These are phyloP conservation scores for Sporothrix pallida DNA, from an alignment of 2,329 filamentous ascomycete species.

Conservation along the genomic window DNA sequence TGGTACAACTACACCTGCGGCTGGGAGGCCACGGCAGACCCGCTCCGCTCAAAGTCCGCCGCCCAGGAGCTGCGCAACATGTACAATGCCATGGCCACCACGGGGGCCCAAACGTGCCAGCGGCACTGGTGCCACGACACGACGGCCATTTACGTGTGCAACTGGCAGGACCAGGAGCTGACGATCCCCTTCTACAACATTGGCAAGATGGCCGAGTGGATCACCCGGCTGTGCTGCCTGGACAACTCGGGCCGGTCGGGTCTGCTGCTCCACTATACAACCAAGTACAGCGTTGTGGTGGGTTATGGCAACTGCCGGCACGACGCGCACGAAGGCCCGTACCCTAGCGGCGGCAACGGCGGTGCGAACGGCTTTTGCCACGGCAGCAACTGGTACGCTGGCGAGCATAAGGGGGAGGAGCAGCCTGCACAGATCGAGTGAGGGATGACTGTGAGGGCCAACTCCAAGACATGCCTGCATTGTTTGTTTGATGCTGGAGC, in stretches of 20 bases:
- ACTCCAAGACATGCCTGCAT: too few species aligned
- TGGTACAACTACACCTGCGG: slow-evolving; percentile 34
- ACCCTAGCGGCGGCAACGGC: background rate
- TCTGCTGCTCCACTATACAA: slow-evolving; percentile 33
- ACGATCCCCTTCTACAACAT: slow-evolving; percentile 33
- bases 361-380: too few species aligned
- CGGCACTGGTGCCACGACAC: slow-evolving; percentile 36
- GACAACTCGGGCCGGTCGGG: slow-evolving; percentile 31
- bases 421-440: too few species aligned
- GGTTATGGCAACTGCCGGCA: slow-evolving; percentile 35
- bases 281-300: slow-evolving; percentile 32
- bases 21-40: slow-evolving; percentile 27
- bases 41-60: background rate
- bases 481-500: too few species aligned
- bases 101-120: slow-evolving; percentile 4
- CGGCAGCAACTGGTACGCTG: too few species aligned
- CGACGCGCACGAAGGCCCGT: background rate
- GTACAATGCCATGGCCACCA: background rate
- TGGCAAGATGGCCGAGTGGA: slow-evolving; percentile 34
- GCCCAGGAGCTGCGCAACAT: slow-evolving; percentile 30
- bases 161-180: slow-evolving; percentile 24
- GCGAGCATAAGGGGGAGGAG: too few species aligned
- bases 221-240: slow-evolving; percentile 34
- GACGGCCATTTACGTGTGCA: slow-evolving; percentile 35
- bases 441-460: too few species aligned